These are phyloP conservation scores for Diaporthe amygdali DNA, from an alignment of 2,329 filamentous ascomycete genomes.

Conservation along the genomic window DNA sequence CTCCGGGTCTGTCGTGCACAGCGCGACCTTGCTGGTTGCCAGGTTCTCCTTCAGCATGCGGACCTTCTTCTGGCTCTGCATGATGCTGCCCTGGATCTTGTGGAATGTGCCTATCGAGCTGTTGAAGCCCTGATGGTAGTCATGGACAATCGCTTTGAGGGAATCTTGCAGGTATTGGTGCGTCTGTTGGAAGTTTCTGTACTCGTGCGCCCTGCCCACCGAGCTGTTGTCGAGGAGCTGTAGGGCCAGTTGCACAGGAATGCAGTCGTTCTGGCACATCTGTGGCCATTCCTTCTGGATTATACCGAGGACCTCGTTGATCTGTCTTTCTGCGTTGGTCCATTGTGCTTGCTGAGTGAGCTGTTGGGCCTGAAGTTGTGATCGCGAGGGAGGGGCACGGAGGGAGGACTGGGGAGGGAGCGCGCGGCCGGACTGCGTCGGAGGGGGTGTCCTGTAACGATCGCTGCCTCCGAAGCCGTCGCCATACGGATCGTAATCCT, in stretches of 20 bases:
- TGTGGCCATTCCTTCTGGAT: constrained; percentile 91
- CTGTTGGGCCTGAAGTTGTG: constrained; percentile 28
- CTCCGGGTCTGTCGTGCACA: constrained; percentile 87
- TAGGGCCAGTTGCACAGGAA: constrained; percentile 92
- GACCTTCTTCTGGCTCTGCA: constrained; percentile 84
- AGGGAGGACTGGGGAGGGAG: constrained; percentile 35
- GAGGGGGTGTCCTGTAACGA: constrained; percentile 42
- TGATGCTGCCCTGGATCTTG: constrained; percentile 95
- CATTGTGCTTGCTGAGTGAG: constrained; percentile 30
- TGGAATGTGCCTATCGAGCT: constrained; percentile 98
- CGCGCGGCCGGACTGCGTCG: constrained; percentile 37
- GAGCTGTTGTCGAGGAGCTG: constrained; percentile 95
- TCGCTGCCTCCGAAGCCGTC: constrained; percentile 42
- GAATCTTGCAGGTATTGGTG: constrained; percentile 91
- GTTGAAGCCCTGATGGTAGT: constrained; percentile 99
- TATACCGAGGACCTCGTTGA: constrained; percentile 73
- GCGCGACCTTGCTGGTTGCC: constrained; percentile 76
- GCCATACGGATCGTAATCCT: constrained; percentile 51
- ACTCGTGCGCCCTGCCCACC: constrained; percentile 87
- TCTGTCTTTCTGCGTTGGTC: constrained; percentile 61
- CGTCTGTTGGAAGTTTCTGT: constrained; percentile 81
- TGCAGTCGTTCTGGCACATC: constrained; percentile 86
- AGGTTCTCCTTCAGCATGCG: constrained; percentile 84
- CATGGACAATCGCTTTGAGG: constrained; percentile 93
- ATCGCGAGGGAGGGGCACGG: constrained; percentile 41